Evolutionary conservation across 331 rosid genomes (phyloP), one percentile per base, ranked within the genome.

Genomic region (Saraca asoca): DNA sequence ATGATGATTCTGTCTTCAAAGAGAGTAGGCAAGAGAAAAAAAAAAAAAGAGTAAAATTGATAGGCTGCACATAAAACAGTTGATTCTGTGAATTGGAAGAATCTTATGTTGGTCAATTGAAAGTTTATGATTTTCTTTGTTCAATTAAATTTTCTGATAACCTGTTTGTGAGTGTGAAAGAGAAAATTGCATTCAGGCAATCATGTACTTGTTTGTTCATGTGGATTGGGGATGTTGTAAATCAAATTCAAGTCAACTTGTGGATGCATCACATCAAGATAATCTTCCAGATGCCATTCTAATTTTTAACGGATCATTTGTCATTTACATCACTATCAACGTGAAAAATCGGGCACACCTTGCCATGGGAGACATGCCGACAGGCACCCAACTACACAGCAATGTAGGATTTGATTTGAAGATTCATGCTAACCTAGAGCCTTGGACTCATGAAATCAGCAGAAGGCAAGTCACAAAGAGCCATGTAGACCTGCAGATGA

Each of bases 401-500:
- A 0, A 73, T 0, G 14, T 73, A 89, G 15, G 89, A 77, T 64
- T 89, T 89, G 41, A 89, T 58, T 70, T 87, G 95, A 17, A 89
- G 91, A 15, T 79, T 87, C 37, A 83, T 66, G 75, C 79, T 81
- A 17, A 70, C 74, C 64, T 89, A 95, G 80, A 87, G 39, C 60
- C 71, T 85, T 4, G 77, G 83, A 15, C 89, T 79, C 96, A 89
- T 85, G 63, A 89, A 88, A 46, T 86, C 96, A 0, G 96, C 82
- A 18, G 92, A 46, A 5, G 86, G 90, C n/a, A 88, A 85, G 19
- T 87, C 91, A 51, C 87, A 91, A 64, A 89, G 51, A 51, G 91
- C 91, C 95, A 87, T 89, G 79, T 89, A 89, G 73, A 89, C 96
- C 91, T n/a, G 91, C 91, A 0, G 96, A 89, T 0, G 95, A 87